Conservation (phyloP, 108 stramenopile species). For the Discostella pseudostelligera region DNA sequence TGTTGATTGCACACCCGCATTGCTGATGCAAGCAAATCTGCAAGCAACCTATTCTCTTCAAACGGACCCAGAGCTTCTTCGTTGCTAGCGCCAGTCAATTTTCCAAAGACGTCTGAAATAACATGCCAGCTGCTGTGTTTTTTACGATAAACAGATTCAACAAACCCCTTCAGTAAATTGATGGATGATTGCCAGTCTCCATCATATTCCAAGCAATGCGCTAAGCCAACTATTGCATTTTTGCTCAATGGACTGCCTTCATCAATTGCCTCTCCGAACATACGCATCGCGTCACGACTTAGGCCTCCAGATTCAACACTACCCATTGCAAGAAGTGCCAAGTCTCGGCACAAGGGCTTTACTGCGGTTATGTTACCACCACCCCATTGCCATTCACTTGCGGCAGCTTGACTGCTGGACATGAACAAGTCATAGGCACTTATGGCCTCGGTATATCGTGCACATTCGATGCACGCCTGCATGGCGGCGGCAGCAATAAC, state of each 20-base stretch:
- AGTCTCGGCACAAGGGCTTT: slow-evolving; percentile 64
- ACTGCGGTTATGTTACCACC: slow-evolving; percentile 54
- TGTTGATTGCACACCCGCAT: slow-evolving; percentile 60
- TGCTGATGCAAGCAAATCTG: slow-evolving; percentile 31
- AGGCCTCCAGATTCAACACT: slow-evolving; percentile 25
- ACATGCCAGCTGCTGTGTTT: slow-evolving; percentile 28
- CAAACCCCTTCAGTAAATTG: slow-evolving; percentile 34
- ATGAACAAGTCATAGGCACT: slow-evolving; percentile 43
- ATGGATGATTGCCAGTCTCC: slow-evolving; percentile 57
- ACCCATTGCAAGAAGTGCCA: slow-evolving; percentile 61
- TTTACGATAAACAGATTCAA: slow-evolving; percentile 20
- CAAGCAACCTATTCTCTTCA: slow-evolving; percentile 17
- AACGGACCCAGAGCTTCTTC: slow-evolving; percentile 3
- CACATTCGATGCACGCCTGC: slow-evolving; percentile 61
- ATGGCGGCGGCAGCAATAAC: slow-evolving; percentile 64
- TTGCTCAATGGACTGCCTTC: slow-evolving; percentile 54
- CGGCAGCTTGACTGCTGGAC: slow-evolving; percentile 29
- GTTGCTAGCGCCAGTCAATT: slow-evolving; percentile 2
- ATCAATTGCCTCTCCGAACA: slow-evolving; percentile 52
- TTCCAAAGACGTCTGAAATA: slow-evolving; percentile 18
- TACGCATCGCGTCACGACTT: slow-evolving; percentile 34
- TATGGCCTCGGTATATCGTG: slow-evolving; percentile 47
- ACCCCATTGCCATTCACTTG: slow-evolving; percentile 72
- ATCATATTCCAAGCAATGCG: slow-evolving; percentile 65
- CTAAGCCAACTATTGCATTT: slow-evolving; percentile 58